These are phyloP conservation scores for Alternaria sp. DNA, from an alignment of 2,329 filamentous ascomycete genomes.

Conservation along the genomic window DNA sequence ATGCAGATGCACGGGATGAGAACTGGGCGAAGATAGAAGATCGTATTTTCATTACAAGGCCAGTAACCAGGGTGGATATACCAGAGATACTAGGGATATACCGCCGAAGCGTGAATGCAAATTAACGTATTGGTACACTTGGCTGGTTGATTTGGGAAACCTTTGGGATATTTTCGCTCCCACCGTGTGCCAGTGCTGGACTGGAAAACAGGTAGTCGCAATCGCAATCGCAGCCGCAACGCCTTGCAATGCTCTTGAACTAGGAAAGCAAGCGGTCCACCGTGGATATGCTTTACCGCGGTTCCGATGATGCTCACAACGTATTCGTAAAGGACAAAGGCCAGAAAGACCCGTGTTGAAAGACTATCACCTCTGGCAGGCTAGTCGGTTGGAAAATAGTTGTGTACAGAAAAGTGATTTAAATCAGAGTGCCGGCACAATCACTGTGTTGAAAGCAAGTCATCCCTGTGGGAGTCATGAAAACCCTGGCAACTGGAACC, in stretches of 20 bases:
- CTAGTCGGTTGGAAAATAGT: neutral
- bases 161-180: neutral
- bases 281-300: neutral
- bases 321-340: constrained; percentile 8
- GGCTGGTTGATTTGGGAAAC: neutral
- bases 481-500: constrained; percentile 57
- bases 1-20: neutral
- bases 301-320: neutral
- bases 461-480: constrained; percentile 14
- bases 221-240: constrained; percentile 21
- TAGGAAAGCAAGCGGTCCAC: constrained; percentile 1
- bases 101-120: neutral
- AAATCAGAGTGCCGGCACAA: neutral
- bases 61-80: neutral
- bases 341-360: neutral
- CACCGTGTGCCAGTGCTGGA: neutral
- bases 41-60: neutral
- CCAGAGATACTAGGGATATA: neutral
- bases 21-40: neutral
- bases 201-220: neutral
- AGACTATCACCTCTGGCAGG: neutral
- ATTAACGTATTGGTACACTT: neutral
- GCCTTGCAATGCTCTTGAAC: constrained; percentile 32
- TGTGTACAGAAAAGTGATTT: neutral
- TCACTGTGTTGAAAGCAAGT: neutral